Base-by-base conservation (phyloP, 2,329 filamentous ascomycete genomes). In the Colletotrichum incanum region DNA sequence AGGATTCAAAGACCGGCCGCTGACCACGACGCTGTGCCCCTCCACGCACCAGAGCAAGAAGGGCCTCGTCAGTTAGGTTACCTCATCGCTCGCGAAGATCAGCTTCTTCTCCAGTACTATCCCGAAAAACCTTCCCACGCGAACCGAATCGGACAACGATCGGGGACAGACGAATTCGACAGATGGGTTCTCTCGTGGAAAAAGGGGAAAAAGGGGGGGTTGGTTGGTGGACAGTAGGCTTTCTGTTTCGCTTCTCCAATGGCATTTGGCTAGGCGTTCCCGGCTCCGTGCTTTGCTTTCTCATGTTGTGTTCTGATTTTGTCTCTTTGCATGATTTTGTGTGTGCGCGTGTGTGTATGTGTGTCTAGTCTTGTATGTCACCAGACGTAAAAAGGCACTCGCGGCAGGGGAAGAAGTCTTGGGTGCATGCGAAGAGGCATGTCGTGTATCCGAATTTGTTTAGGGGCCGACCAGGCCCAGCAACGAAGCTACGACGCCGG, bases 41-140 rank as follows among this genome's bases (percentile, higher is more conserved):
- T 41, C 55, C 34, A 23, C 20, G 14, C 12, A 39, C 65, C 50
- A 84, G 83, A 80, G 79, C 69, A 84, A 84, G 82, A 84, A 84
- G 77, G 82, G 82, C 31, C 80, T 84, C 64, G 81, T 84, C 66
- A 78, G 71, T 76, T 82, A 80, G 75, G 50, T 64, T 52, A 52
- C 23, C 54, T 37, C 41, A 45, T 49, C 58, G 52, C 37, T 67
- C 39, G 65, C 65, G 65, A 67, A 62, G 55, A 62, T 20, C 47
- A 31, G 45, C 65, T 52, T 45, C 26, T 41, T 55, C 49, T 64
- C 37, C 61, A 64, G 34, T 41, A 47, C 55, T 14, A 41, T 55
- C 49, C 45, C 63, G 61, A 39, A 66, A 54, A 14, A 52, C 26
- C 49, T 41, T 47, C 23, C 45, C 54, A 26, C 54, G 45, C 65